Base-by-base conservation (phyloP, 805 yeast species). In the Candida caryicola region DNA sequence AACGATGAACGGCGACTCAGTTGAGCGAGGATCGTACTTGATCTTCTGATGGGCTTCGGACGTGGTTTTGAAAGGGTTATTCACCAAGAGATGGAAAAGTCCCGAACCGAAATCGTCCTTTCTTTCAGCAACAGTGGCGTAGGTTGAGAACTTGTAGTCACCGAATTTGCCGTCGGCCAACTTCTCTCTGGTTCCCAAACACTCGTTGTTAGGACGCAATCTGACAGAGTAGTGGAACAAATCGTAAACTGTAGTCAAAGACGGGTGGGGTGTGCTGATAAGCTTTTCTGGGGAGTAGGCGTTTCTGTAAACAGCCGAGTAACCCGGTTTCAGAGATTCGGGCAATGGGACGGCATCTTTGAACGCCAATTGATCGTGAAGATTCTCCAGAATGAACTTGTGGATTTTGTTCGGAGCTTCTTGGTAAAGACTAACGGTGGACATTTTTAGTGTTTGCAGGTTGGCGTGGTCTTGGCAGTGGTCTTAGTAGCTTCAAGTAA, bases 291-390 rank as follows among this genome's bases (percentile, higher is more conserved):
- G 47, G n/a, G 54, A 41, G 28, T 43, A 50, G 12, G 34, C 31
- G 45, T 56, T 77, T 39, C 87, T 61, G 52, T 69, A 82, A 6
- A 75, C 54, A 2, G 76, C 69, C 18, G 84, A 75, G 54, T 57
- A 74, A 5, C 81, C 82, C 2, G 61, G 62, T 38, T 60, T 51
- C 23, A 54, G 52, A 9, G 72, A 45, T 17, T 66, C 64, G 1
- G 76, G 72, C 1, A 76, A 33, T 6, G 70, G 55, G 13, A 43
- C 46, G 5, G 59, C 51, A 14, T 29, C 26, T 1, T 15, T 17
- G 12, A 40, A 41, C 23, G 45, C 53, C 16, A 45, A 12, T 4
- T 55, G 52, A 10, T 43, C 5, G 5, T 7, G 6, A 14, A 18
- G 23, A 9, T 29, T 39, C 4, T 28, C 15, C 9, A 29, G 23